Conservation (phyloP, 2,329 filamentous ascomycete genomes). For the Ophiosphaerella korrae region DNA sequence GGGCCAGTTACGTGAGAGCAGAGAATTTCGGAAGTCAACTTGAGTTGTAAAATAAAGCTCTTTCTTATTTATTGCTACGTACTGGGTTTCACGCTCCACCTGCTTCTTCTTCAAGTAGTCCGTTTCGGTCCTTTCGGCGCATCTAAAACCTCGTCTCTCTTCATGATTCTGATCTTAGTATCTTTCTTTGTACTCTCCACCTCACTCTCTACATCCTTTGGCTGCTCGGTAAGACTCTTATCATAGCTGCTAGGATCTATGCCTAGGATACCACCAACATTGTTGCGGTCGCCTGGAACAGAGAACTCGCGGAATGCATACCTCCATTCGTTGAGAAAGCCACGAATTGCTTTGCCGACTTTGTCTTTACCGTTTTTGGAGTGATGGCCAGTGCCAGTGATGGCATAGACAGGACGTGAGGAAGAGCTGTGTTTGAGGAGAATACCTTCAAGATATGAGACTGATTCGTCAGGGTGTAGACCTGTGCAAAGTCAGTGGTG, state of each 20-base stretch:
- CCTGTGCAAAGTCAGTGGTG: constrained; percentile 48
- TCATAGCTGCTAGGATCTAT: constrained; percentile 68
- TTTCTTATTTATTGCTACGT: constrained; percentile 40
- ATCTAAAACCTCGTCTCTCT: constrained; percentile 44
- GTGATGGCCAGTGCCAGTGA: constrained; percentile 95
- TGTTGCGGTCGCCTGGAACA: constrained; percentile 91
- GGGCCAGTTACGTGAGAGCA: background rate
- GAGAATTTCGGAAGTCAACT: background rate
- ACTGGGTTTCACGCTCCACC: constrained; percentile 3
- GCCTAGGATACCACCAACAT: constrained; percentile 69
- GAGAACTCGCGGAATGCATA: constrained; percentile 97
- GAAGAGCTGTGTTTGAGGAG: constrained; percentile 80
- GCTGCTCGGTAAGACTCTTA: constrained; percentile 46
- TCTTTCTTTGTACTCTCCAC: constrained; percentile 37
- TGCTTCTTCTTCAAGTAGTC: constrained; percentile 20
- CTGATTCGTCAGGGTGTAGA: constrained; percentile 97
- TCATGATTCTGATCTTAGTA: constrained; percentile 45
- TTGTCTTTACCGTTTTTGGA: constrained; percentile 99
- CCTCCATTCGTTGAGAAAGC: constrained; percentile 91
- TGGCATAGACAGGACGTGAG: constrained; percentile 82
- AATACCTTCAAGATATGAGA: constrained; percentile 88
- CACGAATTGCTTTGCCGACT: constrained; percentile 89
- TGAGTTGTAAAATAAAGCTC: constrained; percentile 19
- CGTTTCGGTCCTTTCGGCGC: constrained; percentile 45
- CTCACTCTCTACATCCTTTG: constrained; percentile 41